These are phyloP conservation scores for Mucor saturninus DNA, from an alignment of 371 early-diverging fungal genomes.

Conservation along the genomic window DNA sequence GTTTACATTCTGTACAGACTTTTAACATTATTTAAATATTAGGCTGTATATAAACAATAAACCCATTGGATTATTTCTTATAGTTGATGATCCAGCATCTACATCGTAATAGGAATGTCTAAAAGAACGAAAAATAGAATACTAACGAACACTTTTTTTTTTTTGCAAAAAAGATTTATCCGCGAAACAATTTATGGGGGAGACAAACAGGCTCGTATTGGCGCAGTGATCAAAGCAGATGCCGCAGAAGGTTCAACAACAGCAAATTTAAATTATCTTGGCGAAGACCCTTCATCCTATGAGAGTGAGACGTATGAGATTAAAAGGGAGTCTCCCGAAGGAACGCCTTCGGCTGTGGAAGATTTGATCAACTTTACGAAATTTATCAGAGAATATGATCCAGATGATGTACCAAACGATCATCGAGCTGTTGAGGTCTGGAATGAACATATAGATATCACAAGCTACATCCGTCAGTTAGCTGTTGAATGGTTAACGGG, in stretches of 20 bases:
- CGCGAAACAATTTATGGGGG: background rate
- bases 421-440: background rate
- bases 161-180: background rate
- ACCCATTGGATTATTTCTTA: slow-evolving; percentile 1
- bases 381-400: background rate
- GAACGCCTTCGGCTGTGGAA: background rate
- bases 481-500: background rate
- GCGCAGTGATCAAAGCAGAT: background rate
- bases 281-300: background rate
- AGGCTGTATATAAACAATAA: background rate
- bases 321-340: background rate
- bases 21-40: background rate
- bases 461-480: slow-evolving; percentile 1
- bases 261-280: slow-evolving; percentile 2
- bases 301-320: background rate
- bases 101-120: background rate
- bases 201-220: background rate
- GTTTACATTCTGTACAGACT: no score
- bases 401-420: background rate
- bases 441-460: slow-evolving; percentile 2
- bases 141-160: background rate
- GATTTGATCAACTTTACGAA: background rate
- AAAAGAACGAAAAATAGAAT: background rate
- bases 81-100: slow-evolving; percentile 1
- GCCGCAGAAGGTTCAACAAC: background rate